Conservation (phyloP, 2,329 filamentous ascomycete genomes). For the Colletotrichum navitas region DNA sequence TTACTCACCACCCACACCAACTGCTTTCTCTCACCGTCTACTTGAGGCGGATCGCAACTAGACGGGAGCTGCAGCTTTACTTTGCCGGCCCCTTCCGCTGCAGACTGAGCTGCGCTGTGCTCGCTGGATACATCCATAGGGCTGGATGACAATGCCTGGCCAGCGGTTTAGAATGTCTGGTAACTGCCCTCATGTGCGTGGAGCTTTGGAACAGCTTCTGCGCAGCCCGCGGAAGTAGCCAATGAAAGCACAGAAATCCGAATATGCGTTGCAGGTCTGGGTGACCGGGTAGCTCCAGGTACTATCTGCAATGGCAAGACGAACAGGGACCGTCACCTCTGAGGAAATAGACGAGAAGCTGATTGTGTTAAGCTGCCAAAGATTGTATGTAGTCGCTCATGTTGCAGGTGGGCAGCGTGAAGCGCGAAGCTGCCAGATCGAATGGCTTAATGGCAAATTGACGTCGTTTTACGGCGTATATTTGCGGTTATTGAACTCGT, state of each 20-base stretch:
- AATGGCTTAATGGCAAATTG: neutral
- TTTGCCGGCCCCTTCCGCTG: slow-evolving; percentile 14
- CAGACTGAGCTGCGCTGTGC: slow-evolving; percentile 24
- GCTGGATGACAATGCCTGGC: neutral
- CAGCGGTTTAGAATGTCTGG: neutral
- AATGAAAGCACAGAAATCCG: neutral
- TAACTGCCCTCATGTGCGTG: no score
- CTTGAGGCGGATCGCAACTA: slow-evolving; percentile 87
- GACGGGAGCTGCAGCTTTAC: slow-evolving; percentile 75
- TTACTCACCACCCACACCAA: slow-evolving; percentile 87
- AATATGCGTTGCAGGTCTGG: neutral
- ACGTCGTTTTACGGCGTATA: neutral
- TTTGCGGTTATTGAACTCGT: neutral
- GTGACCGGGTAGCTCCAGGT: neutral
- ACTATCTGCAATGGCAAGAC: neutral
- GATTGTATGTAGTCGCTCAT: neutral
- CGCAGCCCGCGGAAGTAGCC: no score
- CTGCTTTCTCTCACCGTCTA: slow-evolving; percentile 76
- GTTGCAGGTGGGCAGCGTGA: neutral
- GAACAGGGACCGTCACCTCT: neutral
- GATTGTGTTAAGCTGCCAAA: neutral
- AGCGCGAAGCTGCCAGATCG: neutral
- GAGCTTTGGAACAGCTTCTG: neutral
- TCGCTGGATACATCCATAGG: slow-evolving; percentile 35
- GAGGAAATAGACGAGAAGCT: neutral